phyloP scores from a whole-genome alignment of 2,329 filamentous ascomycete species.

The Chlorencoelia australis region DNA sequence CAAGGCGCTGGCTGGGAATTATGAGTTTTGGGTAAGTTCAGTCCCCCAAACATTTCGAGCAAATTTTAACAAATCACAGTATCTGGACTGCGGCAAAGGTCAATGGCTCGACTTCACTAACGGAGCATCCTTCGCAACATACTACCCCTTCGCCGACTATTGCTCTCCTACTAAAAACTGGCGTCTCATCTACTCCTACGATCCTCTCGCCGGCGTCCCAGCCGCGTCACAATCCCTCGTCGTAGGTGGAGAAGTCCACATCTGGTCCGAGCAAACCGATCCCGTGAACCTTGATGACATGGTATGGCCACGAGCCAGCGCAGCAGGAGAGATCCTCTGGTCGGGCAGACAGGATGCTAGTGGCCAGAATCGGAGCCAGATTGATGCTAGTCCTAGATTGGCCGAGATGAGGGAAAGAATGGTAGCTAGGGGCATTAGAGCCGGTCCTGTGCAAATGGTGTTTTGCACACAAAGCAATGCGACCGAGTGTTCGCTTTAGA shows the following conservation, averaged over 20 bases:
- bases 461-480: constrained; percentile 57
- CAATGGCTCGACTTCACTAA: constrained; percentile 66
- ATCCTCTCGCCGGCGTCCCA: constrained; percentile 58
- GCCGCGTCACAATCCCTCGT: constrained; percentile 54
- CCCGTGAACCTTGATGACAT: constrained; percentile 62
- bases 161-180: constrained; percentile 74
- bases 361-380: constrained; percentile 61
- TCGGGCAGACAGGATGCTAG: constrained; percentile 55
- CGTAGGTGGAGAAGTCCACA: constrained; percentile 69
- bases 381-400: constrained; percentile 58
- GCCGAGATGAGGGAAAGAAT: constrained; percentile 69
- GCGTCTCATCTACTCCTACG: constrained; percentile 70
- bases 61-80: constrained; percentile 36
- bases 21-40: constrained; percentile 59
- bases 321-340: constrained; percentile 74
- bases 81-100: constrained; percentile 75
- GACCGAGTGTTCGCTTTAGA: constrained; percentile 33
- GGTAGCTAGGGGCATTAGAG: constrained; percentile 54
- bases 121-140: constrained; percentile 38
- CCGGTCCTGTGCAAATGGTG: constrained; percentile 60
- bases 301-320: constrained; percentile 68
- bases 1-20: constrained; percentile 65
- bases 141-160: constrained; percentile 71
- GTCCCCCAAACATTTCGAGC: constrained; percentile 1
- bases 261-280: constrained; percentile 79